Conservation (phyloP, 352 stramenopile species). For the Globisporangium acanthophoron region DNA sequence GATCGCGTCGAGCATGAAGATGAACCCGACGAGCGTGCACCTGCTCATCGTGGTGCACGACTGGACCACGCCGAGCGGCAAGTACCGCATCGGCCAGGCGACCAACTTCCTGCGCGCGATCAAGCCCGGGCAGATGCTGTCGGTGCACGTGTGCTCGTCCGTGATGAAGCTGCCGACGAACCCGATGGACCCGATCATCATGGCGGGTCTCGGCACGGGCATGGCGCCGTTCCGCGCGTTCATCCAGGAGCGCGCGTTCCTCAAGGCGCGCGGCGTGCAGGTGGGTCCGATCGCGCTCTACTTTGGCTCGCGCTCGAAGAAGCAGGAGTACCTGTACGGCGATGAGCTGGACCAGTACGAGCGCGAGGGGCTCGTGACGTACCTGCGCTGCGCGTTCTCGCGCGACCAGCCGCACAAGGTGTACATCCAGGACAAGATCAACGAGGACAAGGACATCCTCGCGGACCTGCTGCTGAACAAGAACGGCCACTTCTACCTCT, state of each 20-base stretch:
- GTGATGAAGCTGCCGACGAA: slow-evolving; percentile 76
- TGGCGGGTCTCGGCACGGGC: slow-evolving; percentile 83
- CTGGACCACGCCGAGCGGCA: slow-evolving; percentile 74
- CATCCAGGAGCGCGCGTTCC: slow-evolving; percentile 81
- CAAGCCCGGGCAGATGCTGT: slow-evolving; percentile 44
- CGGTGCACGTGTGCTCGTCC: slow-evolving; percentile 65
- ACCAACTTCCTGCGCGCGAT: slow-evolving; percentile 54
- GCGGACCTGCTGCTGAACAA: slow-evolving; percentile 64
- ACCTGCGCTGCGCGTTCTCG: slow-evolving; percentile 84
- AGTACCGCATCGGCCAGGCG: slow-evolving; percentile 59
- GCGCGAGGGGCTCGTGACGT: slow-evolving; percentile 73
- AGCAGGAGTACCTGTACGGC: slow-evolving; percentile 96
- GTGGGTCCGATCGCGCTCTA: slow-evolving; percentile 85
- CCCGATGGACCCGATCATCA: slow-evolving; percentile 70
- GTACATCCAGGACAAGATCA: slow-evolving; percentile 88
- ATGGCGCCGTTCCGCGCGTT: slow-evolving; percentile 91
- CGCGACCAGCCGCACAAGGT: slow-evolving; percentile 87
- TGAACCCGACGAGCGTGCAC: slow-evolving; percentile 79
- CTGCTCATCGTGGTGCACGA: slow-evolving; percentile 84
- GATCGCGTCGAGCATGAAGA: slow-evolving; percentile 87
- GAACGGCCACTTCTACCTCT: slow-evolving; percentile 85
- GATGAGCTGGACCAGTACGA: slow-evolving; percentile 88
- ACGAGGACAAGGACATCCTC: slow-evolving; percentile 73
- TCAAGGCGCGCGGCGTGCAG: slow-evolving; percentile 52
- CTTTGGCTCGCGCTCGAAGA: slow-evolving; percentile 93